phyloP scores from a whole-genome alignment of 805 yeast genomes.

The Candida piceae region DNA sequence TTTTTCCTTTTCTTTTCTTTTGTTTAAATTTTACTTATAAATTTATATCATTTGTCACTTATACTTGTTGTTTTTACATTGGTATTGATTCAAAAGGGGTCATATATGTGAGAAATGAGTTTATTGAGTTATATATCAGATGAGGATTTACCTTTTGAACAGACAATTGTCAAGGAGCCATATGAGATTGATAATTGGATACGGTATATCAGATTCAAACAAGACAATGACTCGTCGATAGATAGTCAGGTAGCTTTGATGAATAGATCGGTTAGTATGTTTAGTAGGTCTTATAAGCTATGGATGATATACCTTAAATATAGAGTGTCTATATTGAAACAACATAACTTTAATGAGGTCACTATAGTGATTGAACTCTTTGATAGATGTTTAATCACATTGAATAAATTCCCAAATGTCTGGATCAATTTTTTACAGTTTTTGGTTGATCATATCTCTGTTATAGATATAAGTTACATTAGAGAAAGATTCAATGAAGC shows the following conservation, averaged over 20 bases:
- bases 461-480: conserved; percentile 32
- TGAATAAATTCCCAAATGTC: conserved; percentile 41
- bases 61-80: too few species aligned
- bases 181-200: conserved; percentile 39
- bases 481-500: conserved; percentile 46
- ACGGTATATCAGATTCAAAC: conserved; percentile 36
- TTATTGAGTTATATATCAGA: conserved; percentile 11
- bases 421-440: conserved; percentile 51
- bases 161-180: conserved; percentile 31
- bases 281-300: conserved; percentile 44
- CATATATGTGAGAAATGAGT: neutral
- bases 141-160: conserved; percentile 34
- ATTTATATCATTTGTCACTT: too few species aligned
- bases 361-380: conserved; percentile 29
- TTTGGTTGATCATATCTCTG: conserved; percentile 26
- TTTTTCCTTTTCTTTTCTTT: too few species aligned
- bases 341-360: conserved; percentile 3
- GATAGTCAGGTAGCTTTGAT: conserved; percentile 41
- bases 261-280: conserved; percentile 43
- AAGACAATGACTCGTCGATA: conserved; percentile 11
- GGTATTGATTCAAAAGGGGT: too few species aligned
- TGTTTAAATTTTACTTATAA: too few species aligned
- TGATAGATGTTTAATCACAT: conserved; percentile 38
- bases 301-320: conserved; percentile 50
- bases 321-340: conserved; percentile 22